Evolutionary conservation across 768 basidiomycete genomes (phyloP), one percentile per base, ranked within the genome.

Genomic region (Strobilomyces confusus): DNA sequence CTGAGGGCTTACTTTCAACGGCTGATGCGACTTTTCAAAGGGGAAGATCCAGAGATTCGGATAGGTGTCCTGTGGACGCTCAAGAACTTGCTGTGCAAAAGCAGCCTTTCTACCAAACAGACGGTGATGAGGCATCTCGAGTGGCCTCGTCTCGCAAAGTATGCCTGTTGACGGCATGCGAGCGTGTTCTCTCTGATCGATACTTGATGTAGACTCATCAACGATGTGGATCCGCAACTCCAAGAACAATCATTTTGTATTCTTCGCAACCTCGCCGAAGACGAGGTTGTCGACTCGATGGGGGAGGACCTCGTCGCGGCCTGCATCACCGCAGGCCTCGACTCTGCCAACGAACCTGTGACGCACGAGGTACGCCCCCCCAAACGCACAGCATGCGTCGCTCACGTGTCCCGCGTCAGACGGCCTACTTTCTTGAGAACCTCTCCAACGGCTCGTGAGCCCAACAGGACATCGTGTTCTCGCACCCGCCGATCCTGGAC

Each of bases 61-160:
- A 65, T 87, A 26, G 92, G 83, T 56, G 82, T 87, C 0, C 63
- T 95, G n/a, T 95, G 93, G 92, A 87, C 87, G 0, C 69, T 94
- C 33, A 92, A 91, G 67, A 97, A 95, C 62, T 64, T 91, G n/a
- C 65, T 92, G 3, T 80, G 80, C 65, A 86, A 84, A 62, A 81
- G 83, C 32, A 71, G 70, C 3, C 69, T 74, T n/a, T 75, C 77
- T 40, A 80, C 80, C 47, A 93, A 91, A 69, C 72, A 72, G 38
- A 71, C 76, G 52, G 79, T 93, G 14, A 88, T 92, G 80, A 69
- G 71, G 19, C 71, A 75, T 41, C 62, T 97, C 3, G 83, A 82
- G 2, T 94, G 91, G 89, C 61, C 63, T 0, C 70, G 75, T 14
- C 69, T 95, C 1, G 64, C 74, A 14, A 69, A 70, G 90, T 90